Conservation (phyloP, 352 stramenopile species). For the Globisporangium takayamanum region DNA sequence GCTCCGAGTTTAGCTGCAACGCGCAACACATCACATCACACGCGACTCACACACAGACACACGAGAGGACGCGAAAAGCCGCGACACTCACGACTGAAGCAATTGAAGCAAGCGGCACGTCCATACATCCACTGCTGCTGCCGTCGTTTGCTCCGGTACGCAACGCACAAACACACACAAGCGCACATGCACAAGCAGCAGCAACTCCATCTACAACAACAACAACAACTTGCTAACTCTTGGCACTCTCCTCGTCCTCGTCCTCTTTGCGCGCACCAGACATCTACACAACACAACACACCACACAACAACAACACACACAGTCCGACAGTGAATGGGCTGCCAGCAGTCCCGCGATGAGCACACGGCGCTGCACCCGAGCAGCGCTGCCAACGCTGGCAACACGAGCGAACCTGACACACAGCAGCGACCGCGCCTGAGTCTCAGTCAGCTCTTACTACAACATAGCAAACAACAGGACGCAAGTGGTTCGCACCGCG, state of each 20-base stretch:
- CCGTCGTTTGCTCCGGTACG: no score
- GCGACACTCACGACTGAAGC: no score
- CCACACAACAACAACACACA: background rate
- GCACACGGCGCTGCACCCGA: constrained; percentile 19
- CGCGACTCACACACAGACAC: no score
- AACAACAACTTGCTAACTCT: background rate
- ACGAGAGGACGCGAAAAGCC: no score
- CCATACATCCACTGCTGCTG: no score
- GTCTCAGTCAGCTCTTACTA: constrained; percentile 51
- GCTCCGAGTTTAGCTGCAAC: no score
- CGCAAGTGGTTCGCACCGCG: constrained; percentile 42
- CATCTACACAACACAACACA: background rate
- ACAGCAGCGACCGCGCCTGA: constrained; percentile 25
- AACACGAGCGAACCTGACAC: constrained; percentile 13
- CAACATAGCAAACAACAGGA: constrained; percentile 43
- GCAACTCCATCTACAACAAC: background rate
- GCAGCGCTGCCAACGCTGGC: background rate
- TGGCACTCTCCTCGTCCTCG: no score
- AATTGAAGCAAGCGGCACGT: no score
- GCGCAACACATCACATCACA: no score
- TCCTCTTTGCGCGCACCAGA: background rate
- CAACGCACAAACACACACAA: background rate
- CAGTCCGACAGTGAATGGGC: constrained; percentile 25
- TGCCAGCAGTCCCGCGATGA: constrained; percentile 58
- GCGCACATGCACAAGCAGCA: background rate